Base-by-base conservation (phyloP, 1,284 basidiomycete species). In the Fomitiporia mediterranea region DNA sequence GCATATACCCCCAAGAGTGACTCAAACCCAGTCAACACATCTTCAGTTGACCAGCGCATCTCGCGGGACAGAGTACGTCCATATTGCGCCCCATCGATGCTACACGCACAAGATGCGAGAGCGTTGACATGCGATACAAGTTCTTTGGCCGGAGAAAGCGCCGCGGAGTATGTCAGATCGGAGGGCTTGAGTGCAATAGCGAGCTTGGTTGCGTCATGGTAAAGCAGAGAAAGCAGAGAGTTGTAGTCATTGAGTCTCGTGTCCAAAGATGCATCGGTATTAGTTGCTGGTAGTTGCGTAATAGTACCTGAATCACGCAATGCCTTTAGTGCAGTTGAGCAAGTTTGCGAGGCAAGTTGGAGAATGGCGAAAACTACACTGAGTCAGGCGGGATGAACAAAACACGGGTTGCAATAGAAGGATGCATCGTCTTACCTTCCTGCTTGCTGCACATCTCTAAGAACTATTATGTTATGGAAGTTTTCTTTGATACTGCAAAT, bases 161-260 rank as follows among this genome's bases (percentile, higher is more conserved):
- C 73, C 0, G 86, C 82, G 4, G 71, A 66, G 65, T 82, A 80
- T 0, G 81, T 71, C 0, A 83, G 83, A 1, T 73, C 73, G 1
- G 80, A 69, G 2, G 86, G 83, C 30, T 84, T 86, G 39, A 89
- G 74, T 0, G 79, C 75, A 27, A 91, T 74, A 0, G 86, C 73
- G 32, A 88, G 66, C 65, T 86, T 90, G 8, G 85, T 89, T 1
- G 79, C 72, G 21, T 78, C 70, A 7, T 73, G 71, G 67, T 86
- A 76, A n/a, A 89, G 65, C 55, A 89, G 72, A 2, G 81, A 74
- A 32, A 89, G 73, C 28, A 89, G 71, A 1, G 82, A 79, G 17
- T 81, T 60, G 21, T 84, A 71, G 64, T 91, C 88, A 46, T 35
- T 55, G 5, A 60, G 46, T 30, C 50, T 11, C 6, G 51, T 43